Evolutionary conservation across 768 basidiomycete genomes (phyloP), one percentile per base, ranked within the genome.

Genomic region (Termitomyces sp.): DNA sequence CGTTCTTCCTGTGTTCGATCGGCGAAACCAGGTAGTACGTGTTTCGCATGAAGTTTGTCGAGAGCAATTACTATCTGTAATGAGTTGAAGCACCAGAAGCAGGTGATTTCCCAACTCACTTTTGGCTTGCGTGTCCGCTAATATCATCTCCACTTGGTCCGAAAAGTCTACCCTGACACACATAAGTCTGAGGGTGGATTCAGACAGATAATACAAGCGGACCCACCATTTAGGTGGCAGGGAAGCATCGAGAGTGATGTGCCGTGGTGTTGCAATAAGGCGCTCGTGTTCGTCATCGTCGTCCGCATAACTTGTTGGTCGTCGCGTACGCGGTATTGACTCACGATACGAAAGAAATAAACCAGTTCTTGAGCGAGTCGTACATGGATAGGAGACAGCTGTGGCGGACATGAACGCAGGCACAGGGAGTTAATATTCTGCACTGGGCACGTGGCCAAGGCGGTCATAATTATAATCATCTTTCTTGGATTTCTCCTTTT

Each of bases 1-100:
- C 85, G 81, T 73, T 98, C 96, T 73, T 99, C 96, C 4, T 86
- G 85, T 2, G 89, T 78, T 52, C 97, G 89, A 81, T 99, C 97
- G 68, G 93, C 83, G 70, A 99, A 99, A 0, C 95, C 96, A 61
- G 97, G 97, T 6, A 99, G 82, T 56, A 88, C 89, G 70, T 97
- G 95, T 69, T 91, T 97, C 61, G 96, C 91, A 63, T 99, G 96
- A 5, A 99, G 84, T 70, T 91, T 97, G 71, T 98, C 97, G 40
- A 99, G 85, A 7, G 82, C 73, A n/a, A 78, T 72, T 66, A 98
- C 97, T 98, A 70, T 61, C 54, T 45, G 35, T 55, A 43, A 48
- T 50, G 52, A 58, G 43, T 11, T 35, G 50, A 57, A 63, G 59
- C 54, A 56, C 50, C 58, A 61, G 58, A 63, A 61, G 57, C 45